phyloP scores from a whole-genome alignment of 331 rosid species.

The Prunus yedoensis region DNA sequence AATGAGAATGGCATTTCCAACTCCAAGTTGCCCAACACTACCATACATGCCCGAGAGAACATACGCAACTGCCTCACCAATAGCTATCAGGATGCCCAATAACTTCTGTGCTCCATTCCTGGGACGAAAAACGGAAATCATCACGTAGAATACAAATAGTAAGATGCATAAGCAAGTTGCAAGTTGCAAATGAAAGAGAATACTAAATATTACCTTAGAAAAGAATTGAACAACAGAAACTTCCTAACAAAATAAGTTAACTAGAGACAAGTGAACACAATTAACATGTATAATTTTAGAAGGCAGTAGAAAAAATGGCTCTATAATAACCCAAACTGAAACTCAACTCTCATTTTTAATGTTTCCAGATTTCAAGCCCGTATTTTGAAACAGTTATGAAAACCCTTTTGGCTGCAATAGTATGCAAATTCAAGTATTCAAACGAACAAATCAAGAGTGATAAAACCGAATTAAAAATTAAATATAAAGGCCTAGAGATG shows the following conservation, averaged over 20 bases:
- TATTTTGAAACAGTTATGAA: no score
- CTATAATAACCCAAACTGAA: neutral
- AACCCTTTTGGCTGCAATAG: neutral
- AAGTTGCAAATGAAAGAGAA: neutral
- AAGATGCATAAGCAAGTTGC: neutral
- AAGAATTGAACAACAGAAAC: no score
- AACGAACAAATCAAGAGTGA: neutral
- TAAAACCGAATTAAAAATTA: no score
- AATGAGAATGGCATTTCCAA: constrained; percentile 89
- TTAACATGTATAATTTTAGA: neutral
- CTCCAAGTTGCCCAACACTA: constrained; percentile 96
- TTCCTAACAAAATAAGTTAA: no score
- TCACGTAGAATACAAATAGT: neutral
- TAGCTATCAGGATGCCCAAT: constrained; percentile 81
- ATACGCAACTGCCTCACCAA: constrained; percentile 98
- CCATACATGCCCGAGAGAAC: constrained; percentile 96
- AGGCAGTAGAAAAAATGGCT: neutral
- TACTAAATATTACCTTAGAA: neutral
- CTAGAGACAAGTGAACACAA: neutral
- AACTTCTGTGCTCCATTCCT: constrained; percentile 93
- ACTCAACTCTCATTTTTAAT: neutral
- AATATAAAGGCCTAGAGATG: neutral
- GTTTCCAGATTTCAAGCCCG: neutral
- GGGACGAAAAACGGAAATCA: constrained; percentile 6
- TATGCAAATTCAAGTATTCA: neutral